A percentile compares a stretch with the other conserved stretches of the same genome.
Evolutionary conservation across 352 stramenopile species (phyloP).

Genomic region (Globisporangium megalacanthum): DNA sequence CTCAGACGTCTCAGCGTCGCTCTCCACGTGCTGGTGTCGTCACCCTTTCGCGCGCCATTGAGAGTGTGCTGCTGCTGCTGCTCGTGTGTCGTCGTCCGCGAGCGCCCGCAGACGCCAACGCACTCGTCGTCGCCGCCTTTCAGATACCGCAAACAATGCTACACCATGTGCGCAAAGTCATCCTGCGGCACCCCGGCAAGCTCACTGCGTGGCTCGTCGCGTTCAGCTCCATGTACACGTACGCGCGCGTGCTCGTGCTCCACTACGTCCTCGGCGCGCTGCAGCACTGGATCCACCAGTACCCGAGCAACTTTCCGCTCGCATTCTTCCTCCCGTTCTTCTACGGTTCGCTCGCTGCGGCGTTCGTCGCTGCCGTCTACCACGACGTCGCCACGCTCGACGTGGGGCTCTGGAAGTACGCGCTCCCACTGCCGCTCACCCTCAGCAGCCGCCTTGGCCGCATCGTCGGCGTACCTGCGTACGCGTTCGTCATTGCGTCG

Average conservation of each 20-base stretch:
- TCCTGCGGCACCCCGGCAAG: conserved; percentile 57
- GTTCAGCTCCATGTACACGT: conserved; percentile 59
- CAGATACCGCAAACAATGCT: conserved; percentile 5
- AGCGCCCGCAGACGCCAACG: no score
- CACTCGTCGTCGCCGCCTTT: no score
- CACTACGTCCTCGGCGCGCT: conserved; percentile 41
- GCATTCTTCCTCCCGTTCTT: conserved; percentile 53
- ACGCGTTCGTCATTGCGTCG: conserved; percentile 46
- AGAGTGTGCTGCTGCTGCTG: no score
- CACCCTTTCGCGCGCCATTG: no score
- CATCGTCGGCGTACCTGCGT: conserved; percentile 62
- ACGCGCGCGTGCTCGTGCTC: conserved; percentile 58
- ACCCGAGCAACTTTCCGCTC: conserved; percentile 52
- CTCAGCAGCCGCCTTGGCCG: conserved; percentile 40
- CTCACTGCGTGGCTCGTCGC: conserved; percentile 41
- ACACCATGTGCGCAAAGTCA: conserved; percentile 38
- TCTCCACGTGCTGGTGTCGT: no score
- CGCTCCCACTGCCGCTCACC: conserved; percentile 59
- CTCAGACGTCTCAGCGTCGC: no score
- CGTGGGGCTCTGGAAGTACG: conserved; percentile 50
- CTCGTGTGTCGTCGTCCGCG: no score
- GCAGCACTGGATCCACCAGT: conserved; percentile 44
- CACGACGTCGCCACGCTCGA: conserved; percentile 29
- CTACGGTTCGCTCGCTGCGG: conserved; percentile 29
- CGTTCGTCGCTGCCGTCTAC: conserved; percentile 33